Evolutionary conservation across 2,329 filamentous ascomycete genomes (phyloP).

Genomic region (Phaeosphaeriaceae sp.): DNA sequence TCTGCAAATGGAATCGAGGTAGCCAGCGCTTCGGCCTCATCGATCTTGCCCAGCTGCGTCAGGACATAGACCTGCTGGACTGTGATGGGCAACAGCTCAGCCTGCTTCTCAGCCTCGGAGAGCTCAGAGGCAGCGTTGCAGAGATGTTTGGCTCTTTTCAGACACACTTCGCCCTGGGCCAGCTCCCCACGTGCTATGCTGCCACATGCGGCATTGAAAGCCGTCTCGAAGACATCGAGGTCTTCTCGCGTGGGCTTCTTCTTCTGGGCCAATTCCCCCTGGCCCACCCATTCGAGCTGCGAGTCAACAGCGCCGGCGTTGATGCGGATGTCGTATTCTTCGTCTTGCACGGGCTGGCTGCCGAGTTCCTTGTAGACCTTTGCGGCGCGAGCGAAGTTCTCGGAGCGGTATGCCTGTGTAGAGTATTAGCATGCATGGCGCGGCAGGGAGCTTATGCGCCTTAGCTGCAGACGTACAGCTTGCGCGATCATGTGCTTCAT

Average conservation of each 20-base stretch:
- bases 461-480: constrained; percentile 55
- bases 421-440: constrained; percentile 18
- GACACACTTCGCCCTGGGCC: constrained; percentile 68
- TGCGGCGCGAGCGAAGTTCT: constrained; percentile 74
- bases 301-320: constrained; percentile 77
- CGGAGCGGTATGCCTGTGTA: constrained; percentile 71
- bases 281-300: constrained; percentile 75
- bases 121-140: constrained; percentile 79
- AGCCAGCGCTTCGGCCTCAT: constrained; percentile 71
- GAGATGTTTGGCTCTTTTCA: constrained; percentile 74
- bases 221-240: constrained; percentile 79
- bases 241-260: constrained; percentile 68
- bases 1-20: constrained; percentile 67
- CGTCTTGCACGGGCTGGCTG: constrained; percentile 60
- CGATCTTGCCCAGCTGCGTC: constrained; percentile 69
- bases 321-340: constrained; percentile 78
- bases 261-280: constrained; percentile 59
- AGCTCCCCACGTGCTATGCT: constrained; percentile 75
- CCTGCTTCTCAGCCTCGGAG: constrained; percentile 75
- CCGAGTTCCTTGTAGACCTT: constrained; percentile 69
- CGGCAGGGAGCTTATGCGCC: neutral
- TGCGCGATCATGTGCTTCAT: constrained; percentile 69
- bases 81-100: constrained; percentile 77
- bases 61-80: constrained; percentile 80
- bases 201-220: constrained; percentile 80